Base-by-base conservation (phyloP, 192 early-diverging fungal genomes). In the Mortierella antarctica region DNA sequence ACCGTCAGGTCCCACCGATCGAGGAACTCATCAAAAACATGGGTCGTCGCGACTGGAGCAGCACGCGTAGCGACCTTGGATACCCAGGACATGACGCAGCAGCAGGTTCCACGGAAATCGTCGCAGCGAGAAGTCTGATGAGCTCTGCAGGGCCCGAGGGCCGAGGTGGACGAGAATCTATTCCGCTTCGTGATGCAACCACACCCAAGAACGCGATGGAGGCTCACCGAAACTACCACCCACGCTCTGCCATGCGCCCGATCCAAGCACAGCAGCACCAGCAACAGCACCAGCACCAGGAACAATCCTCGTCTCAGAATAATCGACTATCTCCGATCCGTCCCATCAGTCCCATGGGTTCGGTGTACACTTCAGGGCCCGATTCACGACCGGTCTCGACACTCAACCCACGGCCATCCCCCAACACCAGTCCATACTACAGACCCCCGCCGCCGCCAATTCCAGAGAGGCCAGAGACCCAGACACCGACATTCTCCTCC, bases 381-480 rank as follows among this genome's bases (percentile, higher is more conserved):
- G 50, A 51, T 51, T 51, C 50, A 4, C 11, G 50, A n/a, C 50
- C 13, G 15, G 7, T 56, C 54, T 21, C 54, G 11, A 10, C 11
- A 40, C 1, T 21, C 47, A 10, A 31, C 54, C 44, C 57, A 57
- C 47, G 31, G 51, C 15, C 66, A 55, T 18, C 66, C 66, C 8
- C 64, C 64, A 21, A 55, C 66, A 57, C 65, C 65, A 7, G 40
- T 57, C 53, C 70, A 3, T 63, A 71, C 39, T 71, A 71, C n/a
- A 41, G 50, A 8, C 70, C 61, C 5, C 70, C 70, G 6, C 70
- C 70, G 1, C 70, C 5, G 21, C n/a, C 45, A n/a, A 9, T 18
- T 2, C 23, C 12, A 18, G 41, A 57, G 56, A n/a, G 10, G 21
- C 8, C 18, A 31, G 56, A 31, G 5, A 39, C 7, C 31, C 18